Base-by-base conservation (phyloP, 208 protist species). In the Porcisia deanei region DNA sequence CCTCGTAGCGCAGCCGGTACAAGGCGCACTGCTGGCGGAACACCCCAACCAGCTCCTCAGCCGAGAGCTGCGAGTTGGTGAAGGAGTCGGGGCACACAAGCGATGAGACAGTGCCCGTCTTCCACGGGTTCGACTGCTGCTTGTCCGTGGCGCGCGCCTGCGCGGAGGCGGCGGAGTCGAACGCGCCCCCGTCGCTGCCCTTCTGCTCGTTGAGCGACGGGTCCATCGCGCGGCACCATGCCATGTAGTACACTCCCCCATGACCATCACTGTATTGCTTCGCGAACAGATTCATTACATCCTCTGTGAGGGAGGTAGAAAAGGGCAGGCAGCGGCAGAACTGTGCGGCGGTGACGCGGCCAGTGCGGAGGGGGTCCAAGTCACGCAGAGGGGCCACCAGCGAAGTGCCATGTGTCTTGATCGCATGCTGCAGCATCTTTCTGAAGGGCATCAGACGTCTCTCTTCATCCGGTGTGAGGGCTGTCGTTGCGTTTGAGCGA, bases 1-100 rank as follows among this genome's bases (percentile, higher is more conserved):
- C 93, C 64, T 96, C 91, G 74, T 90, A 90, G 70, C 93, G 92
- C 20, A 97, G 79, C 18, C 84, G 79, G 76, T 95, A 91, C 63
- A 93, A 80, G 5, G 90, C 78, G 66, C 92, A 88, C 60, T 95
- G 88, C 64, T 91, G 82, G 3, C 85, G 88, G 8, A 97, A 81
- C 49, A 92, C 80, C 7, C 41, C 49, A 65, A 97, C 71, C 30
- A 94, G 81, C 71, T 85, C 81, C 54, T 89, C 81, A 30, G 86
- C 76, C 41, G 83, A 80, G 47, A 86, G 82, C 39, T 53, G 55
- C 4, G 84, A 57, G 71, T 90, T 93, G 12, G 59, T 79, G 25
- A 77, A 76, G 41, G 60, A 61, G 34, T 76, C 75, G 52, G 54
- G 71, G 71, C 71, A 75, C 39, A 75, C 65, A 52, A 73, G 55